These are phyloP conservation scores for Fragaria ananassa DNA, from an alignment of 306 rosid genomes.

Conservation along the genomic window DNA sequence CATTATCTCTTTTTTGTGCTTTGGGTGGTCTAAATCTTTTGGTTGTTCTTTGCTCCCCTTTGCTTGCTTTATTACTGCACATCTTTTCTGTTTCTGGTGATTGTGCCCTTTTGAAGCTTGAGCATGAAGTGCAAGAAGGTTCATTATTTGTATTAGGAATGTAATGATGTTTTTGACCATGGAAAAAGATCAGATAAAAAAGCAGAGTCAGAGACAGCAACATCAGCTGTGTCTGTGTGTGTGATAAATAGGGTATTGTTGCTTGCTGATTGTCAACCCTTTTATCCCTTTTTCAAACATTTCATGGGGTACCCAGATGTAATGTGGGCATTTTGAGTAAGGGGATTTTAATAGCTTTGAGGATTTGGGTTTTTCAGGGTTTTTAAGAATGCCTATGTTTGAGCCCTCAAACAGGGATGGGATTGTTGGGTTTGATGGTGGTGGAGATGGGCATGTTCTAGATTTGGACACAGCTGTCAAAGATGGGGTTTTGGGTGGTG, in stretches of 20 bases:
- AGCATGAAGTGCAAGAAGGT: conserved; percentile 43
- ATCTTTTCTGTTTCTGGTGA: conserved; percentile 31
- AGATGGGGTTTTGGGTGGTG: conserved; percentile 64
- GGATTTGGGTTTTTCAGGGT: conserved; percentile 19
- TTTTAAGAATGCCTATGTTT: conserved; percentile 63
- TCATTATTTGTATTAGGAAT: conserved; percentile 44
- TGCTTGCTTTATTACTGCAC: conserved; percentile 12
- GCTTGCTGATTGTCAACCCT: conserved; percentile 26
- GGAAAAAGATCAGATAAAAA: conserved; percentile 44
- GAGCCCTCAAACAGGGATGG: conserved; percentile 49
- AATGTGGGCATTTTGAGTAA: conserved; percentile 35
- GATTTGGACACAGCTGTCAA: conserved; percentile 82
- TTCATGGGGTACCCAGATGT: conserved; percentile 31
- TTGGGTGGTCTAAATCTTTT: too few relatives aligned
- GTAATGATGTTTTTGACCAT: conserved; percentile 60
- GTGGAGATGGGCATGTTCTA: conserved; percentile 69
- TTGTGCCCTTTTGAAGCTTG: conserved; percentile 43
- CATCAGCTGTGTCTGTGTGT: conserved; percentile 14
- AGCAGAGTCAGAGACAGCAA: conserved; percentile 7
- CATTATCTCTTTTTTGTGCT: conserved; percentile 19
- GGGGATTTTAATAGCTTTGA: conserved; percentile 16
- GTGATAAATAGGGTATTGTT: conserved; percentile 30
- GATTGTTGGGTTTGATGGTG: conserved; percentile 53
- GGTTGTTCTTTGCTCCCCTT: too few relatives aligned
- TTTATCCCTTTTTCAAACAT: conserved; percentile 12